These are phyloP conservation scores for Aspergillus calidoustus DNA, from an alignment of 2,329 filamentous ascomycete genomes.

Conservation along the genomic window DNA sequence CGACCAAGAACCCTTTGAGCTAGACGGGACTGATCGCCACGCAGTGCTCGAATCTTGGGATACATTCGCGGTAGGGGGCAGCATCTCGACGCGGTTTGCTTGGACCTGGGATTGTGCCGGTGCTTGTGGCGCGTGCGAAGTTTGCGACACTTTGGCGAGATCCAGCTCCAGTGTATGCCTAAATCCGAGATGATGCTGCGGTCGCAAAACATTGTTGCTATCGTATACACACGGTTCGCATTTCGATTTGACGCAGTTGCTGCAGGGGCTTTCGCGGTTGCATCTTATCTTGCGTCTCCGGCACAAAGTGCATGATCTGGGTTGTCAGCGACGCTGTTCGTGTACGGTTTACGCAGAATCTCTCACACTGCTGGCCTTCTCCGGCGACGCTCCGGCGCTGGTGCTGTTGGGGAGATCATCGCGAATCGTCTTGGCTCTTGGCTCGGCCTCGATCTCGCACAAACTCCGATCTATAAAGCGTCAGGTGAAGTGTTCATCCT, in stretches of 20 bases:
- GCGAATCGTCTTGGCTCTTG: background rate
- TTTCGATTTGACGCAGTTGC: slow-evolving; percentile 57
- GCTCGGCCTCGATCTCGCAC: background rate
- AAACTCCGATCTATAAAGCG: background rate
- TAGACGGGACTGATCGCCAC: slow-evolving; percentile 15
- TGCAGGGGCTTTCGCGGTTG: slow-evolving; percentile 63
- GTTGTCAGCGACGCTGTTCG: background rate
- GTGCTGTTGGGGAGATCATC: slow-evolving; percentile 28
- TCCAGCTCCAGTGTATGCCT: slow-evolving; percentile 3
- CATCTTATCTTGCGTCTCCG: slow-evolving; percentile 66
- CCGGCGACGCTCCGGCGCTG: slow-evolving; percentile 40
- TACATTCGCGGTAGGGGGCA: slow-evolving; percentile 3
- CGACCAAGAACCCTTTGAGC: slow-evolving; percentile 28
- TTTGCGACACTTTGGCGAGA: background rate
- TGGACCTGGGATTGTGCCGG: background rate
- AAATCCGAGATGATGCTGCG: slow-evolving; percentile 9
- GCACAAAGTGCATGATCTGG: slow-evolving; percentile 61
- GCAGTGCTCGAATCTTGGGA: slow-evolving; percentile 16
- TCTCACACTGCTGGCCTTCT: slow-evolving; percentile 50
- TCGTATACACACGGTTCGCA: slow-evolving; percentile 32
- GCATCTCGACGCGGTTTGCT: background rate
- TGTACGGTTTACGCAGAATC: too few species aligned
- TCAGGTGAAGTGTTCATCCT: background rate
- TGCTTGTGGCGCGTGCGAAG: too few species aligned
- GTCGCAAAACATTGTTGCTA: slow-evolving; percentile 12